These are phyloP conservation scores for Hypoxylon perforatum DNA, from an alignment of 495 filamentous ascomycete genomes.

Conservation along the genomic window DNA sequence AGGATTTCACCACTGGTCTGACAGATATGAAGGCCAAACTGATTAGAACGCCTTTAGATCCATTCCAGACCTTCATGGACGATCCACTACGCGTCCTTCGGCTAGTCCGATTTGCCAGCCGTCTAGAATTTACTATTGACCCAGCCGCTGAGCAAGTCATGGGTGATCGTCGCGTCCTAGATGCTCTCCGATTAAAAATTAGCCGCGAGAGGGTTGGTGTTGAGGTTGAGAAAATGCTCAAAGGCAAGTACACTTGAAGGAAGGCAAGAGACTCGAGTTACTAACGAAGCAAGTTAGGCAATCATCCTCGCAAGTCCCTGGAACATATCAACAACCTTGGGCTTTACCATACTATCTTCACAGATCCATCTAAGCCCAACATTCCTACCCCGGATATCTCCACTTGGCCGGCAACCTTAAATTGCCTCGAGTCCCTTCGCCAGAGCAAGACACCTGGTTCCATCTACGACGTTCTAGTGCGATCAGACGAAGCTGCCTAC, in stretches of 20 bases:
- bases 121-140: conserved; percentile 83
- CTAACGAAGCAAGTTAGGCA: conserved; percentile 58
- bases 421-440: conserved; percentile 58
- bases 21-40: conserved; percentile 75
- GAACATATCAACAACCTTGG: conserved; percentile 76
- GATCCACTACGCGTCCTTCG: conserved; percentile 92
- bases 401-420: conserved; percentile 62
- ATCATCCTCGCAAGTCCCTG: conserved; percentile 74
- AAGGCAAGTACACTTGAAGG: conserved; percentile 58
- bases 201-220: conserved; percentile 86
- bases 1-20: conserved; percentile 87
- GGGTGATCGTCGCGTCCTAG: conserved; percentile 75
- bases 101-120: conserved; percentile 88
- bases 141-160: conserved; percentile 74
- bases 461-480: conserved; percentile 67
- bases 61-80: conserved; percentile 92
- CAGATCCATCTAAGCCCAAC: conserved; percentile 63
- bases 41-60: conserved; percentile 88
- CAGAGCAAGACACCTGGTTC: conserved; percentile 59
- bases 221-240: conserved; percentile 92
- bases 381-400: conserved; percentile 51
- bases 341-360: conserved; percentile 85
- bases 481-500: conserved; percentile 68
- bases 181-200: conserved; percentile 86
- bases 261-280: not conserved